Percentiles rank a stretch among this genome's conserved stretches.
Conservation (phyloP, 768 basidiomycete species). For the Lactarius hengduanensis region DNA sequence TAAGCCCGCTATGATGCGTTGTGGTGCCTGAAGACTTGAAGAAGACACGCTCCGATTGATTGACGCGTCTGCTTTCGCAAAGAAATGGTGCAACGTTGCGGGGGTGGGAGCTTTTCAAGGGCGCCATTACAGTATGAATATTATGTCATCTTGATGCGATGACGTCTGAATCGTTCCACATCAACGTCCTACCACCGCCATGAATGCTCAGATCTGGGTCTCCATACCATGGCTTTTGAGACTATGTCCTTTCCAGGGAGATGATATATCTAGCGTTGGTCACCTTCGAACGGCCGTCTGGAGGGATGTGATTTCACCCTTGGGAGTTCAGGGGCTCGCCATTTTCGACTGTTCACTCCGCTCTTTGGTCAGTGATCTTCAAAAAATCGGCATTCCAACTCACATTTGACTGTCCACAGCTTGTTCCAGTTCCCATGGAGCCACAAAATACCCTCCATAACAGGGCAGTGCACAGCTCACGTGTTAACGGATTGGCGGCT, state of each 20-base stretch:
- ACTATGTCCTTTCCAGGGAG: no score
- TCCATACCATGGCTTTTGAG: no score
- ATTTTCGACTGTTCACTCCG: no score
- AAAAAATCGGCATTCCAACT: background rate
- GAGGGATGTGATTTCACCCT: no score
- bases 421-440: background rate
- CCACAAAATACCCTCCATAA: background rate
- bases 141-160: no score
- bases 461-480: no score
- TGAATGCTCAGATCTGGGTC: no score
- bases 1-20: conserved; percentile 5
- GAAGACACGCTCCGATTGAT: conserved; percentile 9
- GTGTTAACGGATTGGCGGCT: background rate
- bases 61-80: conserved; percentile 1
- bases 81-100: conserved; percentile 14
- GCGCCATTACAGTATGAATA: background rate
- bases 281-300: background rate
- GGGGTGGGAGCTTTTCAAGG: conserved; percentile 6
- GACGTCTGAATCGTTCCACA: no score
- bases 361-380: background rate
- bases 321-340: no score
- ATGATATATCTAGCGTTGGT: no score
- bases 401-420: background rate
- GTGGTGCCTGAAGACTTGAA: background rate
- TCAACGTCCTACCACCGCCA: no score